A percentile compares a stretch with the other conserved stretches of the same genome.
phyloP scores from a whole-genome alignment of 2,329 filamentous ascomycete genomes.

The Xylaria sp. region DNA sequence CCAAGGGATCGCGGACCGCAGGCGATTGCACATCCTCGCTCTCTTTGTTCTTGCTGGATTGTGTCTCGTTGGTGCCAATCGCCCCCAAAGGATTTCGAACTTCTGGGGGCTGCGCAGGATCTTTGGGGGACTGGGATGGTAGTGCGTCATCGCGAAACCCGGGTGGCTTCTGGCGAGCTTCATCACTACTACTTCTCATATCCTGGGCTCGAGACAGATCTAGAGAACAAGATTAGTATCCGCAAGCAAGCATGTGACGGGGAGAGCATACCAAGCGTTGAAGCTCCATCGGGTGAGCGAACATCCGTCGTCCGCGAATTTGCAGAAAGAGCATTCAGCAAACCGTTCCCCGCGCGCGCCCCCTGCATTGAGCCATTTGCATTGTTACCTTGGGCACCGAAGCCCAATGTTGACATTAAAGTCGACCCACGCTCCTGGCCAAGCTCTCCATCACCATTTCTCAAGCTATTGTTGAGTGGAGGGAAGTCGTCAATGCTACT shows the following conservation, averaged over 20 bases:
- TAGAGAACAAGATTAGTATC: conserved; percentile 44
- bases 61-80: conserved; percentile 58
- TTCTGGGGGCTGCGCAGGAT: conserved; percentile 51
- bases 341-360: conserved; percentile 66
- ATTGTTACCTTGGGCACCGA: conserved; percentile 60
- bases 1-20: conserved; percentile 67
- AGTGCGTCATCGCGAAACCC: conserved; percentile 58
- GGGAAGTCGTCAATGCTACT: conserved; percentile 70
- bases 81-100: conserved; percentile 58
- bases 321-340: conserved; percentile 72
- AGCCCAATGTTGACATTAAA: conserved; percentile 65
- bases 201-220: conserved; percentile 58
- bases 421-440: conserved; percentile 64
- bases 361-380: conserved; percentile 54
- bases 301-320: conserved; percentile 63
- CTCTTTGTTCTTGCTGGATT: conserved; percentile 56
- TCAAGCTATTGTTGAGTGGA: conserved; percentile 61
- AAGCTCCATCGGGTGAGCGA: conserved; percentile 60
- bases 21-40: conserved; percentile 54
- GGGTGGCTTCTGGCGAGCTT: conserved; percentile 58
- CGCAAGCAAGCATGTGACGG: background rate
- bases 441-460: conserved; percentile 67
- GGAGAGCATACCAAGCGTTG: conserved; percentile 51
- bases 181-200: conserved; percentile 57
- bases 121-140: conserved; percentile 51